phyloP scores from a whole-genome alignment of 2,329 filamentous ascomycete genomes.

The Cladosporium sp. region DNA sequence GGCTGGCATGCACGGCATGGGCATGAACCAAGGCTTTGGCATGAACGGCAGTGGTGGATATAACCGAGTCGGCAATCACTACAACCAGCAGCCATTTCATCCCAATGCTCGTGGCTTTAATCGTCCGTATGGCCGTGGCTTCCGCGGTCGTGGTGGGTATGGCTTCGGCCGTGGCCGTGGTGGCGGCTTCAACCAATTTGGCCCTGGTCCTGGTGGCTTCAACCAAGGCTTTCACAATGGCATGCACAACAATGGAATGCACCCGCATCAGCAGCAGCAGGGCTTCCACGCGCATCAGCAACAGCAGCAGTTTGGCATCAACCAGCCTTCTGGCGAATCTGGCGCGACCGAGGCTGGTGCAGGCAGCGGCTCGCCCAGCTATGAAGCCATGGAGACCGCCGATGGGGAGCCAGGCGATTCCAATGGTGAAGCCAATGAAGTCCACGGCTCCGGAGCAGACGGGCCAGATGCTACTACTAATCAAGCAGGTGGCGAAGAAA shows the following conservation, averaged over 20 bases:
- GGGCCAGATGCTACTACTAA: slow-evolving; percentile 31
- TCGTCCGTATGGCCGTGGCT: slow-evolving; percentile 45
- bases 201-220: slow-evolving; percentile 10
- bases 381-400: slow-evolving; percentile 23
- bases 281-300: slow-evolving; percentile 15
- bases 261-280: slow-evolving; percentile 24
- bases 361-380: slow-evolving; percentile 27
- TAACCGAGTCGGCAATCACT: slow-evolving; percentile 31
- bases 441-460: slow-evolving; percentile 15
- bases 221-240: slow-evolving; percentile 5
- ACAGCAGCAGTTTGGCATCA: slow-evolving; percentile 17
- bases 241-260: no score
- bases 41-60: slow-evolving; percentile 44
- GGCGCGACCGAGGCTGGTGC: slow-evolving; percentile 12
- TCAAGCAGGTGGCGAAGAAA: slow-evolving; percentile 27
- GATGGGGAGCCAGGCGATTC: slow-evolving; percentile 15
- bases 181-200: slow-evolving; percentile 15
- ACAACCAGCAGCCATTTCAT: slow-evolving; percentile 42
- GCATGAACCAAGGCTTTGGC: slow-evolving; percentile 48
- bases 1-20: slow-evolving; percentile 43
- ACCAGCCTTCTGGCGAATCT: slow-evolving; percentile 17
- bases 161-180: slow-evolving; percentile 16
- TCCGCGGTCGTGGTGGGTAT: slow-evolving; percentile 27
- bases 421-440: slow-evolving; percentile 12
- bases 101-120: slow-evolving; percentile 65